phyloP scores from a whole-genome alignment of 768 basidiomycete genomes.

The Naganishia antarctica region DNA sequence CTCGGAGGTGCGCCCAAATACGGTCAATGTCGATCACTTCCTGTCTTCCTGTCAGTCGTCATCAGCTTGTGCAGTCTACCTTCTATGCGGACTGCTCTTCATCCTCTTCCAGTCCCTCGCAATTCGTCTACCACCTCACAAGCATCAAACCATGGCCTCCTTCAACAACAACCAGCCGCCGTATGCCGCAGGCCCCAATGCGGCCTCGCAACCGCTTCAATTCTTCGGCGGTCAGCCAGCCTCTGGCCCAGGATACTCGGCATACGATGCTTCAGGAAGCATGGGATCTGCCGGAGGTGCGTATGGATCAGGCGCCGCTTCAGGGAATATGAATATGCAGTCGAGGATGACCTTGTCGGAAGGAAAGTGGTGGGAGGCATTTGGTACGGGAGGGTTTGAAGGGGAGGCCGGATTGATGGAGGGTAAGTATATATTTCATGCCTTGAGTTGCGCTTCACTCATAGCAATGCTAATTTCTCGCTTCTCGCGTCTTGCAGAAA shows the following conservation, averaged over 20 bases:
- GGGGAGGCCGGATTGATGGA: slow-evolving; percentile 92
- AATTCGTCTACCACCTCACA: no score
- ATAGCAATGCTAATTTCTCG: neutral
- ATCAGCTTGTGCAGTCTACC: neutral
- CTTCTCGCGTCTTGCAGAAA: slow-evolving; percentile 57
- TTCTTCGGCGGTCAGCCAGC: slow-evolving; percentile 41
- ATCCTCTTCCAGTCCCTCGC: neutral
- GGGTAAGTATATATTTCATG: slow-evolving; percentile 64
- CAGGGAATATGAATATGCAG: slow-evolving; percentile 47
- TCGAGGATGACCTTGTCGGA: slow-evolving; percentile 65
- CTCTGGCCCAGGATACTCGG: slow-evolving; percentile 39
- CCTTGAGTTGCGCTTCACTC: neutral
- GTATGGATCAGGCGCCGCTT: slow-evolving; percentile 54
- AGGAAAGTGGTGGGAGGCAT: slow-evolving; percentile 90
- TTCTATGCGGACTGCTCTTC: no score
- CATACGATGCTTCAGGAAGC: slow-evolving; percentile 30
- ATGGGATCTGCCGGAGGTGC: slow-evolving; percentile 52
- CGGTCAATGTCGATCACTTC: neutral
- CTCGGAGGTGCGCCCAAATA: neutral
- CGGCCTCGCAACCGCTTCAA: slow-evolving; percentile 41
- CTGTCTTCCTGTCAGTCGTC: neutral
- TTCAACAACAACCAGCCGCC: slow-evolving; percentile 22
- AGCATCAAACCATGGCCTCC: slow-evolving; percentile 20
- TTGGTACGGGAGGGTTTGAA: slow-evolving; percentile 90
- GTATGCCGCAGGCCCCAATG: slow-evolving; percentile 5